Evolutionary conservation across 495 filamentous ascomycete species (phyloP), one percentile per base, ranked within the genome.

Genomic region (Chaetomium cochliodes): DNA sequence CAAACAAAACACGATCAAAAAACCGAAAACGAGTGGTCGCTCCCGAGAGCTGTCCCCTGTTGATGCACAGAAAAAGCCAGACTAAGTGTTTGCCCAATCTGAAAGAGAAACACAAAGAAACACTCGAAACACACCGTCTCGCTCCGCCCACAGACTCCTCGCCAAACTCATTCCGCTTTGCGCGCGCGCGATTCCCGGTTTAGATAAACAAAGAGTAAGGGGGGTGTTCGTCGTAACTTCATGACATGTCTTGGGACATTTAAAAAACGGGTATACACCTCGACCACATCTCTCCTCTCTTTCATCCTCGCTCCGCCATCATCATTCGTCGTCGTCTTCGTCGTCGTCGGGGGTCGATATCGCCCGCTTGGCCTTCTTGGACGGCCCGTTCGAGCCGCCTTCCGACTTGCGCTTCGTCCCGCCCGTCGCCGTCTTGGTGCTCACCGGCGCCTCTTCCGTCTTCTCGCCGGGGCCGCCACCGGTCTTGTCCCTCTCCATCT

Each of bases 401-500:
- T 78, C 76, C 11, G 80, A 76, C 67, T 82, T 77, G 60, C 78
- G 73, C 72, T 83, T 78, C 37, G 74, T 73, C 47, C 72, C 74
- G 18, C 77, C 63, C 69, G 81, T 73, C 59, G 75, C 56, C 5
- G 80, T 77, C 56, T 76, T 78, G n/a, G 72, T 66, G 20, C 67
- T 65, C 23, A 51, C 60, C 11, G 20, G 6, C 23, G 26, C 44
- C 2, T 58, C 72, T 2, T 78, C 74, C 15, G 66, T 63, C 56
- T 82, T 78, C 60, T 77, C 77, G 33, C 65, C 73, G 2, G 65
- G 70, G 25, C 70, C 75, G 0, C 68, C 73, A 39, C 69, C 74
- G 0, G 68, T 76, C 70, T 83, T 84, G 13, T 78, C 79, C 65
- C 77, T 85, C 70, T 98, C 94, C 79, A 98, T 94, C 46, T 90